Percentiles rank a stretch among this genome's conserved stretches.
phyloP scores from a whole-genome alignment of 2,329 filamentous ascomycete species.

The Aspergillus sp. region DNA sequence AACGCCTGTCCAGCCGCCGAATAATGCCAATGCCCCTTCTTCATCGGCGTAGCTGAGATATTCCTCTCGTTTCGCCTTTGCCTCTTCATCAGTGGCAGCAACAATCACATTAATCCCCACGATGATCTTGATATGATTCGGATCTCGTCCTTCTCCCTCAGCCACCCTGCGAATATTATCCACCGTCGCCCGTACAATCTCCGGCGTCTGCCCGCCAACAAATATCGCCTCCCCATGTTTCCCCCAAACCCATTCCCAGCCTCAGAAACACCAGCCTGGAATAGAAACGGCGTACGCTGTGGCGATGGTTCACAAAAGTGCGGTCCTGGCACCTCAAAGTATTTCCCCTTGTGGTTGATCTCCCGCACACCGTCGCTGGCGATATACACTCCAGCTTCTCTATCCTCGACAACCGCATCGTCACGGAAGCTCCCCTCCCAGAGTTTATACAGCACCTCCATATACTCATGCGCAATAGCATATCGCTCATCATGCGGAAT shows the following conservation, averaged over 20 bases:
- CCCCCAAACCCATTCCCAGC: conserved; percentile 44
- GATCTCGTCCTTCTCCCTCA: conserved; percentile 33
- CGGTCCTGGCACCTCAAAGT: conserved; percentile 41
- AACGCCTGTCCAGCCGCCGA: conserved; percentile 45
- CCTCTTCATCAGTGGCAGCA: conserved; percentile 41
- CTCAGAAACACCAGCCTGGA: conserved; percentile 44
- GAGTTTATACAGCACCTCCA: conserved; percentile 43
- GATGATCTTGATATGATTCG: conserved; percentile 39
- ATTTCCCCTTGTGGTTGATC: conserved; percentile 37
- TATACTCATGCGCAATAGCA: conserved; percentile 46
- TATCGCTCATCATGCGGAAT: conserved; percentile 49
- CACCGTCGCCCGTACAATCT: conserved; percentile 38
- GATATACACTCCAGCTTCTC: conserved; percentile 21
- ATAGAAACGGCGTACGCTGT: conserved; percentile 45
- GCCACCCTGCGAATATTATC: conserved; percentile 39
- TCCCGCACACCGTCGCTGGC: conserved; percentile 29
- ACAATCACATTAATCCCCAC: conserved; percentile 42
- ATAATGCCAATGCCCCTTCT: conserved; percentile 41
- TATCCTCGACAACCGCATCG: conserved; percentile 25
- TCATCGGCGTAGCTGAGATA: conserved; percentile 39
- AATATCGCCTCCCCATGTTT: conserved; percentile 45
- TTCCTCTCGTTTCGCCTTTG: conserved; percentile 39
- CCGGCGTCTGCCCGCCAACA: conserved; percentile 40
- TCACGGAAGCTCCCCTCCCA: conserved; percentile 52
- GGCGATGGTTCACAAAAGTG: conserved; percentile 42